Evolutionary conservation across 345 rosid species (phyloP), one percentile per base, ranked within the genome.

Genomic region (Angophora floribunda): DNA sequence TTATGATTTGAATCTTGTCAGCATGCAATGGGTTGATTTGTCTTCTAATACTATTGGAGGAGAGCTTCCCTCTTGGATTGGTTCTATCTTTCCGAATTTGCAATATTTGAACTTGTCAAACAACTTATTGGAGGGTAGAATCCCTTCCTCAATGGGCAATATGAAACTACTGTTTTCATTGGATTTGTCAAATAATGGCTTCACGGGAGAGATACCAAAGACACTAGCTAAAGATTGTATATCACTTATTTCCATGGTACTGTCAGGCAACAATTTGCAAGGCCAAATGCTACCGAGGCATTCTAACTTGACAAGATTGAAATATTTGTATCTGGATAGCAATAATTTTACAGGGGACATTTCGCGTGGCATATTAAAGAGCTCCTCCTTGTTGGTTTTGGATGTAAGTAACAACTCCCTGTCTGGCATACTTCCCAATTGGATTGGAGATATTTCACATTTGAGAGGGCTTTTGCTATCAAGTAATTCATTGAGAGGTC

Each of bases 361-460:
- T 12, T 63, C 17, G 1, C 36, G 12, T 63, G 2, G 17, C 4
- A 63, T 63, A n/a, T 0, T 63, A 15, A 63, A 28, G 6, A 3
- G 2, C 41, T 63, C 9, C 6, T 2, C 4, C n/a, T 57, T 57
- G 65, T 2, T 4, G 3, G 45, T 22, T 7, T n/a, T 89, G 26
- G 91, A 92, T 82, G 82, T 92, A 9, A 84, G 91, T 47, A 85
- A 80, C 6, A 93, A 93, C 50, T 13, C 32, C 32, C 85, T 93
- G 5, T 50, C 36, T 1, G 92, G 92, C 7, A 51, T 13, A 0
- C 86, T 93, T 80, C 91, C 92, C 3, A 14, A 86, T 57, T 90
- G 92, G 90, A 89, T 91, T 4, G 44, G 50, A 24, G 79, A 78
- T 17, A 0, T 57, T 7, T 36, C 50, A 16, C 1, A 4, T 9